These are phyloP conservation scores for Stemphylium vesicarium DNA, from an alignment of 2,329 filamentous ascomycete species.

Conservation along the genomic window DNA sequence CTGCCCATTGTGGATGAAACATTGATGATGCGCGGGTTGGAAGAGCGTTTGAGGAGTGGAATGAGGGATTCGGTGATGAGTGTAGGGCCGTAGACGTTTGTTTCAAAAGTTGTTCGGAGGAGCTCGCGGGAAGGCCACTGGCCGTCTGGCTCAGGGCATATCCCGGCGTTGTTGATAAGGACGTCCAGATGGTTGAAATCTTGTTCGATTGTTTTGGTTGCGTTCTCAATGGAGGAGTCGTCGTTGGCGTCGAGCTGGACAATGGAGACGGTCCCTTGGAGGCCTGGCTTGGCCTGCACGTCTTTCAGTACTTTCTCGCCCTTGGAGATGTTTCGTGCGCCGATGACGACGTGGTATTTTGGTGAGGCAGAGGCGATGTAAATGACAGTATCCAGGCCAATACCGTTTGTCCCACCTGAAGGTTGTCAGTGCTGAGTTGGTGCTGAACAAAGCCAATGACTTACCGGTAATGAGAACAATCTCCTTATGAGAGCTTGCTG, in stretches of 20 bases:
- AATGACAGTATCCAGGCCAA: constrained; percentile 45
- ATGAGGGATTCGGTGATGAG: constrained; percentile 42
- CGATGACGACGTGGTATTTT: constrained; percentile 47
- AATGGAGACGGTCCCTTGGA: constrained; percentile 39
- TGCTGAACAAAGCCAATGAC: not conserved
- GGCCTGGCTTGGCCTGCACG: constrained; percentile 30
- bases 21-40: constrained; percentile 43
- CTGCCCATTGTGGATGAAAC: constrained; percentile 45
- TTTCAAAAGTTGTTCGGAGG: constrained; percentile 40
- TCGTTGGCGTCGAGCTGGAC: constrained; percentile 47
- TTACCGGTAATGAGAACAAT: constrained; percentile 40
- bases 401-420: constrained; percentile 44
- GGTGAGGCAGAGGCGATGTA: constrained; percentile 34
- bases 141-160: constrained; percentile 37
- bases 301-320: constrained; percentile 39
- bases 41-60: constrained; percentile 44
- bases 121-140: constrained; percentile 22
- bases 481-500: constrained; percentile 23
- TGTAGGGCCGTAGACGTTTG: constrained; percentile 47
- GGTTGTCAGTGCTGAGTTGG: not conserved
- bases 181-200: constrained; percentile 68
- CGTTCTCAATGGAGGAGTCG: constrained; percentile 43
- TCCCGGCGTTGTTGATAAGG: constrained; percentile 84
- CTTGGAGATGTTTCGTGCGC: constrained; percentile 41
- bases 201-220: constrained; percentile 39